Evolutionary conservation across 2,329 filamentous ascomycete species (phyloP).

Genomic region (Orbilia ellipsospora): DNA sequence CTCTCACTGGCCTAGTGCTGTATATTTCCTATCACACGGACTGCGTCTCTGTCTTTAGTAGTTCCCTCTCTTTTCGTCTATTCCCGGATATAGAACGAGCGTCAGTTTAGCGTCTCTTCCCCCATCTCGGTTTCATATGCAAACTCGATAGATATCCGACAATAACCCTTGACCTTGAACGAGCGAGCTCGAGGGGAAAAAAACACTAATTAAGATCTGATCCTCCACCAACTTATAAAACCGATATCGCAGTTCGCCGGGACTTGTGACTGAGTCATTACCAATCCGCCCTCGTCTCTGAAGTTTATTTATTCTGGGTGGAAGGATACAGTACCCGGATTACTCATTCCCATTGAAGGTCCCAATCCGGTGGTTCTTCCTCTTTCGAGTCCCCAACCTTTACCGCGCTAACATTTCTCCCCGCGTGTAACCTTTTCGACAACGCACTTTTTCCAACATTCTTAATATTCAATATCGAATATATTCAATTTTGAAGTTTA

Average conservation of each 20-base stretch:
- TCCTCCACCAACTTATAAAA: slow-evolving; percentile 26
- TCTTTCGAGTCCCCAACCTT: slow-evolving; percentile 7
- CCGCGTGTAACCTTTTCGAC: slow-evolving; percentile 40
- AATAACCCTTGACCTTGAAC: neutral
- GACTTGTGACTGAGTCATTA: slow-evolving; percentile 30
- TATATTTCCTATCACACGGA: too few species aligned
- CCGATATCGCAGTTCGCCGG: neutral
- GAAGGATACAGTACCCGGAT: too few species aligned
- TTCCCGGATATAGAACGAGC: neutral
- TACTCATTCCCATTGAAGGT: neutral
- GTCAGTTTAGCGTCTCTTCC: neutral
- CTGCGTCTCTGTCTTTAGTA: neutral
- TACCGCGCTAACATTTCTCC: slow-evolving; percentile 13
- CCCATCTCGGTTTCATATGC: slow-evolving; percentile 4
- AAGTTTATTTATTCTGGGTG: too few species aligned
- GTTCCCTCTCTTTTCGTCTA: neutral
- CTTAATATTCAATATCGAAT: neutral
- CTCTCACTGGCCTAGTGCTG: too few species aligned
- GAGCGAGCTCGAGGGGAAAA: too few species aligned
- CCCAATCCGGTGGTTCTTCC: slow-evolving; percentile 21
- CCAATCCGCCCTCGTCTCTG: neutral
- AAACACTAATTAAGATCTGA: neutral
- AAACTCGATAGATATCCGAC: slow-evolving; percentile 12
- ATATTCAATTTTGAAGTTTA: neutral
- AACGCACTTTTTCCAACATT: slow-evolving; percentile 46